Percentiles rank a stretch among this genome's conserved stretches.
Conservation (phyloP, 2,329 filamentous ascomycete species). For the Apiospora koreana region DNA sequence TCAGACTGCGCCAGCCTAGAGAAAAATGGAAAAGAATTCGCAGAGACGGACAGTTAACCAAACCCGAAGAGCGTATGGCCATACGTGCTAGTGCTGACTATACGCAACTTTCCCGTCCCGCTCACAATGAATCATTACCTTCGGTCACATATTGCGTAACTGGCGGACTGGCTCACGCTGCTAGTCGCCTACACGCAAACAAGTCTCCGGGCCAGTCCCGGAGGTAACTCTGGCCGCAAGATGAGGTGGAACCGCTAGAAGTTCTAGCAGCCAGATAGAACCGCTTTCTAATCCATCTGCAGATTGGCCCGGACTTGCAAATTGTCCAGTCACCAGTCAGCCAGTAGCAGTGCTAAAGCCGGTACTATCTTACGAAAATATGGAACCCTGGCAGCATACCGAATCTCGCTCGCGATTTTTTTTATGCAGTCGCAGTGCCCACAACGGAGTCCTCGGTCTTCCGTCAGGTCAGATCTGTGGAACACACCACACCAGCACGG, state of each 20-base stretch:
- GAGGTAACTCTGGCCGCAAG: background rate
- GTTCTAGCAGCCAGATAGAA: background rate
- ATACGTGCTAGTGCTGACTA: background rate
- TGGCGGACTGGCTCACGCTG: background rate
- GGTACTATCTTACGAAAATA: background rate
- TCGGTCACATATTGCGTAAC: background rate
- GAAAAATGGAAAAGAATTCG: background rate
- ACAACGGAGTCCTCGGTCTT: background rate
- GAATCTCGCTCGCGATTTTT: background rate
- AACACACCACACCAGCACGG: constrained; percentile 1
- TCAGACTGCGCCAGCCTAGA: background rate
- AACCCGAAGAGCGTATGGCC: background rate
- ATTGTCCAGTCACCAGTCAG: too few species aligned
- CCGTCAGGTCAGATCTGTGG: background rate
- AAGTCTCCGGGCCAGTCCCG: background rate
- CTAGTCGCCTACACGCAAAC: background rate
- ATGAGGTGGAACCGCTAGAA: background rate
- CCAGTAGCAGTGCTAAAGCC: background rate
- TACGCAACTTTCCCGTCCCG: background rate
- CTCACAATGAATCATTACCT: background rate
- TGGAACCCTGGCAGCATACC: background rate
- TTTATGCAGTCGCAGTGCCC: background rate
- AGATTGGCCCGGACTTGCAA: background rate
- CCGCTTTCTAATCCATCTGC: background rate
- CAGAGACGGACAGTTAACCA: background rate